Evolutionary conservation across 2,329 filamentous ascomycete species (phyloP), one percentile per base, ranked within the genome.

Genomic region (Aspergillus terreus): DNA sequence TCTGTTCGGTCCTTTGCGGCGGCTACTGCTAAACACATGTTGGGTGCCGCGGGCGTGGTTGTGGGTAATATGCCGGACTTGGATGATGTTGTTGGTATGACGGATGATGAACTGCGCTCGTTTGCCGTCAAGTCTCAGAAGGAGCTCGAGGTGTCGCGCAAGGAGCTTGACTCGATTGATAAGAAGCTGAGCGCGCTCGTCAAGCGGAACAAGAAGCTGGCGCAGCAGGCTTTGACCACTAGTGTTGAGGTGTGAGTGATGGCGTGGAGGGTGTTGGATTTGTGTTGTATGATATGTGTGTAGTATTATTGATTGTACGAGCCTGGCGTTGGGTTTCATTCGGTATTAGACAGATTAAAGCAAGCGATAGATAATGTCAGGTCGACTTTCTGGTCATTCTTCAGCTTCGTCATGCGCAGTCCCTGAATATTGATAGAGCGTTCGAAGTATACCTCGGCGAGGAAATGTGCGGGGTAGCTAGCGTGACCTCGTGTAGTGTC

Each of bases 111-210:
- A 35, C 58, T 77, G 21, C 65, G 68, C 38, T 58, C 64, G 12
- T 71, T 75, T 46, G 66, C 74, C 11, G 58, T 66, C 41, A 68
- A 67, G 43, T 72, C 72, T 4, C 71, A 75, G 25, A 81, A 84
- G 48, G 87, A 92, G 68, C 85, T 91, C 72, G 86, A 91, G 58
- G 76, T 77, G 9, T 81, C 92, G 59, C 84, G 85, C 68, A 79
- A 79, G 59, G 85, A 92, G 53, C 84, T 91, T 61, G 78, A 77
- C 49, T 52, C 63, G 4, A 63, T 74, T 33, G 74, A 77, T 55
- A 77, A 76, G 60, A 72, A 74, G 54, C 63, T 74, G 25, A 58
- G 57, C 21, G 71, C 66, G 10, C 56, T 74, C 21, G 66, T 74
- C 35, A 73, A 73, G 43, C 64, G 72, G 10, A 75, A 74, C 59